Evolutionary conservation across 208 protist genomes (phyloP).

Genomic region (Leishmania major): DNA sequence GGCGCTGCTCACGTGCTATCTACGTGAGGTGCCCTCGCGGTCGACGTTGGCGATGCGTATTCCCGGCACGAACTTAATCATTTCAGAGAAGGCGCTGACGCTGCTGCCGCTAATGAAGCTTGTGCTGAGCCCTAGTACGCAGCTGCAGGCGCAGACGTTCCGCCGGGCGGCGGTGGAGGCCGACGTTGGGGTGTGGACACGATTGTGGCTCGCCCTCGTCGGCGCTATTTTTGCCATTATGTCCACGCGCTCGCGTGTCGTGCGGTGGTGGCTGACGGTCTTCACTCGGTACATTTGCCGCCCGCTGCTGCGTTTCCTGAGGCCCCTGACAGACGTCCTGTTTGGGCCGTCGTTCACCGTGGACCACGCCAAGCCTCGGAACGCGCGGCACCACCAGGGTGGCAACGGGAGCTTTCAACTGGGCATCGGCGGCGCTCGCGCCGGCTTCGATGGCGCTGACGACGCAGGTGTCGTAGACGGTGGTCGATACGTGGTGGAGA

Average conservation of each 20-base stretch:
- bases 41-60: constrained; percentile 28
- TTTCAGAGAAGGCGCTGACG: constrained; percentile 43
- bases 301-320: constrained; percentile 48
- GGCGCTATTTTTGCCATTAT: constrained; percentile 52
- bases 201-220: constrained; percentile 50
- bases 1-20: constrained; percentile 43
- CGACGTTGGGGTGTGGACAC: constrained; percentile 53
- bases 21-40: constrained; percentile 51
- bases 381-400: constrained; percentile 14
- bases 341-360: constrained; percentile 40
- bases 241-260: constrained; percentile 18
- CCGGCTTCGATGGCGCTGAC: constrained; percentile 1
- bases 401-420: background rate
- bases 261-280: constrained; percentile 41
- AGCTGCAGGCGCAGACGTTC: constrained; percentile 39
- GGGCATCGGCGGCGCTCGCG: background rate
- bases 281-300: constrained; percentile 41
- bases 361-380: constrained; percentile 39
- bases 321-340: constrained; percentile 30
- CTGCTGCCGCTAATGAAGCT: constrained; percentile 57
- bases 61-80: constrained; percentile 26
- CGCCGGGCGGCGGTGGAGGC: constrained; percentile 45
- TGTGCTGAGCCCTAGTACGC: constrained; percentile 36
- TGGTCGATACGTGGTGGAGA: constrained; percentile 60
- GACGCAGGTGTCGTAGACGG: constrained; percentile 20